Evolutionary conservation across 202 grass and related monocot species (phyloP).

Genomic region (Setaria italica): DNA sequence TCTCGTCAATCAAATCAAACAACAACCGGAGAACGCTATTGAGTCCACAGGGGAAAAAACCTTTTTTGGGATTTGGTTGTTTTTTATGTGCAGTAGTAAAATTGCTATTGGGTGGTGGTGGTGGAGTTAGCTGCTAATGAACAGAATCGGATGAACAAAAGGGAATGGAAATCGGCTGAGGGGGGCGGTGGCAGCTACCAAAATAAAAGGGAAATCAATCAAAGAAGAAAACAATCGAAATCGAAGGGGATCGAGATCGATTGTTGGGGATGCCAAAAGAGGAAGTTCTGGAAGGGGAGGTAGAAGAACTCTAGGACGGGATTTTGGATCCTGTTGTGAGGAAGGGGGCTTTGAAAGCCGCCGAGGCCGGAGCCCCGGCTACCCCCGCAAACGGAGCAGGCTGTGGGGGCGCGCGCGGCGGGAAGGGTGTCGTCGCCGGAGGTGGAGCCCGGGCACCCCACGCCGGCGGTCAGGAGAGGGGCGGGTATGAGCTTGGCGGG

Average conservation of each 20-base stretch:
- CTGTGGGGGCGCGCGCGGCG: constrained; percentile 50
- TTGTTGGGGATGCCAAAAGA: constrained; percentile 53
- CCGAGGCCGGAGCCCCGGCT: constrained; percentile 99
- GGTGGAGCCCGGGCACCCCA: constrained; percentile 71
- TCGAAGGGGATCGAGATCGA: constrained; percentile 39
- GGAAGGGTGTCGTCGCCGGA: constrained; percentile 56
- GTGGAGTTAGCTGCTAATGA: constrained; percentile 43
- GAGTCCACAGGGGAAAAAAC: constrained; percentile 35
- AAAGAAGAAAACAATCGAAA: constrained; percentile 19
- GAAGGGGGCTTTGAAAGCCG: constrained; percentile 99
- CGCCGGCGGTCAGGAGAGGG: constrained; percentile 78
- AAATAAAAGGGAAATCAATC: not conserved
- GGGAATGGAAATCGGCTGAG: not conserved
- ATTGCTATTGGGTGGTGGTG: not conserved
- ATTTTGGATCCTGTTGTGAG: constrained; percentile 74
- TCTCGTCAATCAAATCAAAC: constrained; percentile 65
- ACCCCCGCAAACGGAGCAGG: constrained; percentile 97
- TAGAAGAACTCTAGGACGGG: constrained; percentile 76
- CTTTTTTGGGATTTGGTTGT: constrained; percentile 7
- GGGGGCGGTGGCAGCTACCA: not conserved
- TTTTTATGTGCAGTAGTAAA: constrained; percentile 28
- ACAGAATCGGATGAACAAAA: not conserved
- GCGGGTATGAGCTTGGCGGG: not conserved
- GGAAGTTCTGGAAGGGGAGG: constrained; percentile 65
- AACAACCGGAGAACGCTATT: constrained; percentile 59